These are phyloP conservation scores for Scorias spongiosa DNA, from an alignment of 2,329 filamentous ascomycete species.

Conservation along the genomic window DNA sequence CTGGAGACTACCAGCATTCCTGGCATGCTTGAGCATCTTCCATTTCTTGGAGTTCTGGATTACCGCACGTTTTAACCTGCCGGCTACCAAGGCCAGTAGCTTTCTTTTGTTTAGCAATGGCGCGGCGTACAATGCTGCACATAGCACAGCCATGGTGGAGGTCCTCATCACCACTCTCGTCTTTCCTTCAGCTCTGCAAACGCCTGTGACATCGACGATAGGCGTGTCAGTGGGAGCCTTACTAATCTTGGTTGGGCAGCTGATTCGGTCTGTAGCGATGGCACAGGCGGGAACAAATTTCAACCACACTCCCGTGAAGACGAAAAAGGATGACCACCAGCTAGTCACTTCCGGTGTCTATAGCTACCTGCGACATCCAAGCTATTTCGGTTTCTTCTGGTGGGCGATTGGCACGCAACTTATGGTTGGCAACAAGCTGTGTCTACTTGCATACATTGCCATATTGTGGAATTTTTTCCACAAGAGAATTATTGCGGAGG, in stretches of 20 bases:
- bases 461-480: constrained; percentile 82
- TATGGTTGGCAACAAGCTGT: constrained; percentile 70
- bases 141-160: constrained; percentile 59
- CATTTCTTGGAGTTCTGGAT: constrained; percentile 96
- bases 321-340: constrained; percentile 53
- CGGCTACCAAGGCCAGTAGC: constrained; percentile 52
- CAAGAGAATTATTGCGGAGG: constrained; percentile 59
- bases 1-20: constrained; percentile 50
- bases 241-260: constrained; percentile 56
- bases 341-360: constrained; percentile 82
- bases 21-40: constrained; percentile 57
- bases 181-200: constrained; percentile 9
- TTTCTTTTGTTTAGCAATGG: constrained; percentile 82
- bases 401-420: constrained; percentile 94
- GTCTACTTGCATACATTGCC: constrained; percentile 55
- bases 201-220: constrained; percentile 23
- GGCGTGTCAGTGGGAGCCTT: constrained; percentile 38
- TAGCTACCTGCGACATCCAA: constrained; percentile 60
- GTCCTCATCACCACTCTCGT: constrained; percentile 36
- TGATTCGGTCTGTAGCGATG: constrained; percentile 71
- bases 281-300: constrained; percentile 77
- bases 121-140: constrained; percentile 67
- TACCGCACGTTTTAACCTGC: constrained; percentile 71
- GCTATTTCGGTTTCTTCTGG: constrained; percentile 97
- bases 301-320: constrained; percentile 65